Percentiles rank a stretch among this genome's conserved stretches.
Evolutionary conservation across 176 grass and related monocot species (phyloP).

Genomic region (Oryza rufipogon): DNA sequence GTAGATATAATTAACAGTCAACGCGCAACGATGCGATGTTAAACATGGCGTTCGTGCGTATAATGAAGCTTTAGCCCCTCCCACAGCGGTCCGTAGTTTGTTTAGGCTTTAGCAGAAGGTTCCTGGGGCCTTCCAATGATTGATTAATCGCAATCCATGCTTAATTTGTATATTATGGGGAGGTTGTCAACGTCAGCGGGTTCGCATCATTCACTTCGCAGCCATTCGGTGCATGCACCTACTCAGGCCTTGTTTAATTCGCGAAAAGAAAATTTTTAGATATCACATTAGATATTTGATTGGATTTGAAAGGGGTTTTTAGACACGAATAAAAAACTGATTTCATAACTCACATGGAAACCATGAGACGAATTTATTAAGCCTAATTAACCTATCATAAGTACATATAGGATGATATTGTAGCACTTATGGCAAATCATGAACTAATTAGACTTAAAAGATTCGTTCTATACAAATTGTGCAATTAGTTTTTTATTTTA

Average conservation of each 20-base stretch:
- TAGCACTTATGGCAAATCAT: too few relatives aligned
- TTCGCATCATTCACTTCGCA: background rate
- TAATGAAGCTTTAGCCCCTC: background rate
- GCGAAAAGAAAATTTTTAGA: too few relatives aligned
- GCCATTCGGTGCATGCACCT: background rate
- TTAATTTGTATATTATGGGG: background rate
- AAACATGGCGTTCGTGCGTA: background rate
- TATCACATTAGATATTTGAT: accelerated
- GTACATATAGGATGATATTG: too few relatives aligned
- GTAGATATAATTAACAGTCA: background rate
- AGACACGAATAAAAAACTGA: too few relatives aligned
- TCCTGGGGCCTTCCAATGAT: slow-evolving; percentile 22
- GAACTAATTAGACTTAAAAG: too few relatives aligned
- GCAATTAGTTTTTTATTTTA: too few relatives aligned
- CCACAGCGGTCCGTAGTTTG: background rate
- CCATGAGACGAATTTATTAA: too few relatives aligned
- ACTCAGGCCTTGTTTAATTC: too few relatives aligned
- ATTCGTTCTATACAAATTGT: too few relatives aligned
- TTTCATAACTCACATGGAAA: too few relatives aligned
- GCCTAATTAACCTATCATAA: too few relatives aligned
- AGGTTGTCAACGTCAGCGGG: background rate
- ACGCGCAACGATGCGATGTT: background rate
- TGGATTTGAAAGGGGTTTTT: too few relatives aligned
- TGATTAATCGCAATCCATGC: background rate
- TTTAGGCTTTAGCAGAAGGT: background rate